Evolutionary conservation across 192 early-diverging fungal genomes (phyloP), one percentile per base, ranked within the genome.

Genomic region (Powellomyces hirtus): DNA sequence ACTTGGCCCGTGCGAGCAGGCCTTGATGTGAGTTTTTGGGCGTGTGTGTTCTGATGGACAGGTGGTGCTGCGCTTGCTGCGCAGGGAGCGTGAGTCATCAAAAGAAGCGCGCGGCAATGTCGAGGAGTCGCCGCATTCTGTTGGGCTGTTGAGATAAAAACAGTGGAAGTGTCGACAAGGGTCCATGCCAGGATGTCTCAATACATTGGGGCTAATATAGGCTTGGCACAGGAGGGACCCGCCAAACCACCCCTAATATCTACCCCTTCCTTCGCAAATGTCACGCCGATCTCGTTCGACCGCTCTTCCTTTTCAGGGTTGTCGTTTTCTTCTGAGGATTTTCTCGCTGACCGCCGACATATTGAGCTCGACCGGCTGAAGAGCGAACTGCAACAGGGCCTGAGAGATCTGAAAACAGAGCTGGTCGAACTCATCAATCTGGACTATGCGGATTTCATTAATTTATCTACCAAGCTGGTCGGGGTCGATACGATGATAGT

Each of bases 391-490:
- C 81, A 77, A 42, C 31, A 63, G 1, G 80, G 82, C 67, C 79
- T 90, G 55, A 77, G 68, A 38, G 73, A 80, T 38, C 75, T 91
- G 22, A 93, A 92, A 71, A 80, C 72, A 20, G 90, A 91, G 44
- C 81, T 93, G 13, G 81, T 91, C 36, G 91, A 91, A 42, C 77
- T 92, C 33, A 90, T 91, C 68, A 92, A 92, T 64, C 74, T 73
- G 34, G 91, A 92, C 68, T 93, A 90, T 75, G 84, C 86, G 10
- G 89, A 92, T 55, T 93, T 93, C 69, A 90, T 93, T 31, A 84
- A 88, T 58, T 74, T 93, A 4, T 90, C 89, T 1, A 92, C 90
- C 13, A 89, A 89, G 56, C 81, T 93, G 46, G 89, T 86, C 24
- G 90, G 88, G 1, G 86, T 88, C 0, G 89, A 89, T 63, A 78